Evolutionary conservation across 768 basidiomycete species (phyloP).

Genomic region (Serpula lacrymans): DNA sequence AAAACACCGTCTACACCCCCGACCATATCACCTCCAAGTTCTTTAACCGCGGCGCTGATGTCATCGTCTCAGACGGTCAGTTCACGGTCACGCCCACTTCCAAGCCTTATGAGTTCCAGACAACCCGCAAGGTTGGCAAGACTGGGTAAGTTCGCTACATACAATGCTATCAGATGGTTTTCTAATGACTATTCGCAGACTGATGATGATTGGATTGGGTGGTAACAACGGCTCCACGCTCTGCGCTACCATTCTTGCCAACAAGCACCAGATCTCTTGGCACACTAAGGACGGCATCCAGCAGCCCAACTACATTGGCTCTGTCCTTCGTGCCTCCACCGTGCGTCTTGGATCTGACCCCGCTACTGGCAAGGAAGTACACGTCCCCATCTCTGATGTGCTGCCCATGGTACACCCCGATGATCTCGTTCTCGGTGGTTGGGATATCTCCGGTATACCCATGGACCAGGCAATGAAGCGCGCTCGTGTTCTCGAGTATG

Average conservation of each 20-base stretch:
- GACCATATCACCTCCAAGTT: slow-evolving; percentile 83
- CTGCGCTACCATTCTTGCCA: slow-evolving; percentile 92
- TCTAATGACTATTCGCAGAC: slow-evolving; percentile 40
- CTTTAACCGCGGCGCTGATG: slow-evolving; percentile 73
- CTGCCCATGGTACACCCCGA: slow-evolving; percentile 98
- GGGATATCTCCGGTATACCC: slow-evolving; percentile 88
- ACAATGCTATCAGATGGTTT: slow-evolving; percentile 9
- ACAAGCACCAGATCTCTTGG: slow-evolving; percentile 93
- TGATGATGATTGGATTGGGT: slow-evolving; percentile 96
- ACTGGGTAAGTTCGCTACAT: slow-evolving; percentile 69
- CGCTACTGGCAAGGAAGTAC: slow-evolving; percentile 79
- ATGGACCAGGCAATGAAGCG: slow-evolving; percentile 94
- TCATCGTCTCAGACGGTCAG: slow-evolving; percentile 67
- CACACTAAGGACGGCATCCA: slow-evolving; percentile 89
- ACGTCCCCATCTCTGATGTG: slow-evolving; percentile 89
- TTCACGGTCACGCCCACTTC: slow-evolving; percentile 77
- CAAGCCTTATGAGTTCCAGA: slow-evolving; percentile 88
- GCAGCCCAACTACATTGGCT: slow-evolving; percentile 97
- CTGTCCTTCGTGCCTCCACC: slow-evolving; percentile 93
- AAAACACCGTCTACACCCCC: slow-evolving; percentile 77
- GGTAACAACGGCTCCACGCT: slow-evolving; percentile 98
- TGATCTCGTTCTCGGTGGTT: slow-evolving; percentile 95
- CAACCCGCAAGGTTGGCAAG: slow-evolving; percentile 78
- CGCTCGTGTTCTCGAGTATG: slow-evolving; percentile 91
- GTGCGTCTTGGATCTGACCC: slow-evolving; percentile 86